Percentiles rank a stretch among this genome's conserved stretches.
Evolutionary conservation across 169 alveolate species (phyloP).

Genomic region (Plasmodium ovale): DNA sequence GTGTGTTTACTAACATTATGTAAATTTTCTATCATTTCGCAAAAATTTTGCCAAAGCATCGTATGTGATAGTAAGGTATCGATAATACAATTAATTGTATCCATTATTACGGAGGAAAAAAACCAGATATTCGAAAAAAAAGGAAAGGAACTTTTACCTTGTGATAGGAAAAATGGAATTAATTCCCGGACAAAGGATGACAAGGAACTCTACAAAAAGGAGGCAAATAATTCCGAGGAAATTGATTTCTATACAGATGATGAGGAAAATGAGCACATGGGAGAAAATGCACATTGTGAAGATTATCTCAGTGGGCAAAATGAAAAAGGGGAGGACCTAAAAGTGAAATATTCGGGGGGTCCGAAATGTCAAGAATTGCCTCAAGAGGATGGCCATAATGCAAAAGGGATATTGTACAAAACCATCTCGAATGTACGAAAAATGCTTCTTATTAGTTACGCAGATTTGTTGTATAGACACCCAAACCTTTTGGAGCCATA

Average conservation of each 20-base stretch:
- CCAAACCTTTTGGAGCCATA: slow-evolving; percentile 87
- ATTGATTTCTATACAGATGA: too few species aligned
- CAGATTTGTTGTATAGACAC: slow-evolving; percentile 84
- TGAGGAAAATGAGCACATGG: too few species aligned
- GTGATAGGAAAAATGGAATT: not conserved
- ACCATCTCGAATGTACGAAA: slow-evolving; percentile 69
- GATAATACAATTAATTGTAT: slow-evolving; percentile 48
- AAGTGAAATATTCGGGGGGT: not conserved
- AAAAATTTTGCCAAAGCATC: slow-evolving; percentile 40
- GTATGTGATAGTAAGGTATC: slow-evolving; percentile 14
- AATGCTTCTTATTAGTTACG: slow-evolving; percentile 85
- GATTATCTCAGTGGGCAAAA: slow-evolving; percentile 8
- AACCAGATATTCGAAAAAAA: slow-evolving; percentile 19
- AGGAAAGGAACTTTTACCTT: not conserved
- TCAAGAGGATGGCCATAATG: not conserved
- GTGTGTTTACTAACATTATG: slow-evolving; percentile 66
- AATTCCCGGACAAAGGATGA: not conserved
- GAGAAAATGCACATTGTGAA: slow-evolving; percentile 1
- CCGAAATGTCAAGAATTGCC: too few species aligned
- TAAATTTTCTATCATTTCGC: slow-evolving; percentile 61
- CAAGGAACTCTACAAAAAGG: not conserved
- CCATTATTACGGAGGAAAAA: slow-evolving; percentile 42
- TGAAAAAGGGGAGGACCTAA: not conserved
- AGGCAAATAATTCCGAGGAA: too few species aligned
- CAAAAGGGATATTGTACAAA: slow-evolving; percentile 23